phyloP scores from a whole-genome alignment of 306 rosid genomes.

The Lathyrus sativus region DNA sequence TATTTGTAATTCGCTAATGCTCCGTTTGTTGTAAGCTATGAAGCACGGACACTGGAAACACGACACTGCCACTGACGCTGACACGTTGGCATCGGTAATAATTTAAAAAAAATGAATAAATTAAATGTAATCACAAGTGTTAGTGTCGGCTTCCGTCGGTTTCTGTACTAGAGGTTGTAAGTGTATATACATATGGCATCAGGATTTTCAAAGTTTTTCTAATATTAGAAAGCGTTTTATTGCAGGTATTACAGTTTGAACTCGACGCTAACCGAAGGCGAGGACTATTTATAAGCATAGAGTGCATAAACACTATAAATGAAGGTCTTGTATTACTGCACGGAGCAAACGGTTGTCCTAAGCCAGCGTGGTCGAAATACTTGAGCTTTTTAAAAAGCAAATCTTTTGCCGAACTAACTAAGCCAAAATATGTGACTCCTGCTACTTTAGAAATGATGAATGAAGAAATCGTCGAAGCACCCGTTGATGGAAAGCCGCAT shows the following conservation, averaged over 20 bases:
- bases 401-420: constrained; percentile 74
- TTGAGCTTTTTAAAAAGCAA: constrained; percentile 85
- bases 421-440: constrained; percentile 67
- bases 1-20: constrained; percentile 8
- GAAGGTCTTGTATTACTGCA: constrained; percentile 90
- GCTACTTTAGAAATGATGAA: constrained; percentile 66
- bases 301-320: constrained; percentile 80
- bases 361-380: constrained; percentile 82
- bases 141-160: no score
- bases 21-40: no score
- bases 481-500: constrained; percentile 44
- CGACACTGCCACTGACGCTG: no score
- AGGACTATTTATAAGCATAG: constrained; percentile 65
- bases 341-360: constrained; percentile 77
- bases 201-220: constrained; percentile 19
- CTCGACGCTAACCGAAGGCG: constrained; percentile 60
- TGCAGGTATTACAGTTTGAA: constrained; percentile 73
- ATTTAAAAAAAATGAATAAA: no score
- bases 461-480: constrained; percentile 49
- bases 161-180: no score
- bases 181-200: not conserved
- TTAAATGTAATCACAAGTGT: no score
- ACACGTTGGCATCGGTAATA: no score
- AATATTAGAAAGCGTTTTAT: constrained; percentile 31
- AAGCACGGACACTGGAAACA: no score